Conservation (phyloP, 768 basidiomycete species). For the Leucocoprinus sp. region DNA sequence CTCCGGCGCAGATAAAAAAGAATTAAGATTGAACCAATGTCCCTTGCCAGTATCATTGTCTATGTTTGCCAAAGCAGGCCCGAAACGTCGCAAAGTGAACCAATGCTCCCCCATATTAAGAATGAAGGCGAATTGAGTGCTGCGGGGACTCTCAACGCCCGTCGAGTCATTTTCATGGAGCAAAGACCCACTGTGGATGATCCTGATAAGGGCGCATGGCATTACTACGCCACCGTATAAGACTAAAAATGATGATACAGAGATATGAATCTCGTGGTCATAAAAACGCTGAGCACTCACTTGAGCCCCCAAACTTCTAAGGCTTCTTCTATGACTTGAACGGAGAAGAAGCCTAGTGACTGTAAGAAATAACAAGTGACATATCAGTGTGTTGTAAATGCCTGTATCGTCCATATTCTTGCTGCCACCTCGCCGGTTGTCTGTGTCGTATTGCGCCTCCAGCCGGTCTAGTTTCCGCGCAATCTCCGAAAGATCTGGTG, state of each 20-base stretch:
- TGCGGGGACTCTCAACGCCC: constrained; percentile 20
- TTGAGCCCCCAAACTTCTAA: constrained; percentile 77
- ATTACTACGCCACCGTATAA: constrained; percentile 80
- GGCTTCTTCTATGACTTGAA: constrained; percentile 83
- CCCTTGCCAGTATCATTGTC: constrained; percentile 40
- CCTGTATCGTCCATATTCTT: constrained; percentile 93
- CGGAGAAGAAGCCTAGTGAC: constrained; percentile 75
- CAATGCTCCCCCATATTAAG: constrained; percentile 84
- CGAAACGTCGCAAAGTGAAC: constrained; percentile 83
- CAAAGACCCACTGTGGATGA: constrained; percentile 58
- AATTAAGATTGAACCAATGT: constrained; percentile 90
- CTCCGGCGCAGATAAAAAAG: constrained; percentile 59
- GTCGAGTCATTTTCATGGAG: neutral
- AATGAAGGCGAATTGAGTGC: constrained; percentile 80
- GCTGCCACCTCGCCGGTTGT: constrained; percentile 43
- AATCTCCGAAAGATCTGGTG: constrained; percentile 71
- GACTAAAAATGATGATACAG: constrained; percentile 34
- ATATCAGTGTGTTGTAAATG: constrained; percentile 15
- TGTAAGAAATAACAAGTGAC: neutral
- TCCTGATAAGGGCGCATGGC: constrained; percentile 71
- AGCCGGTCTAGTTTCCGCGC: constrained; percentile 60
- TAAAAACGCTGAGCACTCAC: constrained; percentile 29
- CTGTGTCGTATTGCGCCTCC: constrained; percentile 43
- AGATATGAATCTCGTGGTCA: constrained; percentile 6
- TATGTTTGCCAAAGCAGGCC: constrained; percentile 34